These are phyloP conservation scores for Pleurotus pulmonarius DNA, from an alignment of 768 basidiomycete genomes.

Conservation along the genomic window DNA sequence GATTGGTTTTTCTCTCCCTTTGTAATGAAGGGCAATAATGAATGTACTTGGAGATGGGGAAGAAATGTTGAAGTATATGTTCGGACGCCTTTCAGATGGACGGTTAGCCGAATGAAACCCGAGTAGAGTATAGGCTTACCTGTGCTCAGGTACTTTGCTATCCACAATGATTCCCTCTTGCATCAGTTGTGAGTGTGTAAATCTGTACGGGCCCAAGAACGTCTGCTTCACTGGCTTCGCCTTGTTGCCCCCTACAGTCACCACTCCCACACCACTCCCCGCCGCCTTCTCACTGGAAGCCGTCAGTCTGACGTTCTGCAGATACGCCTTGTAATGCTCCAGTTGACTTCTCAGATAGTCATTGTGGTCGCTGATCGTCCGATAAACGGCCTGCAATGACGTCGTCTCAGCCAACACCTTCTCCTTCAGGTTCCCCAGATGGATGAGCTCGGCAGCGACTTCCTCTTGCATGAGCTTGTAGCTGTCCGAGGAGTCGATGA, in stretches of 20 bases:
- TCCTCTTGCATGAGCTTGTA: conserved; percentile 97
- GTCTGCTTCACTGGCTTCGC: conserved; percentile 86
- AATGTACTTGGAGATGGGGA: conserved; percentile 97
- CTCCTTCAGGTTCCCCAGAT: conserved; percentile 95
- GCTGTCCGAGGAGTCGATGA: conserved; percentile 80
- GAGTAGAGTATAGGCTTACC: conserved; percentile 43
- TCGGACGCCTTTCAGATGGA: conserved; percentile 64
- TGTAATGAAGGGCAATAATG: conserved; percentile 98
- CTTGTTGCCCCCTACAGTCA: conserved; percentile 95
- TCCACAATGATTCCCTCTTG: conserved; percentile 99
- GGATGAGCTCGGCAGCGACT: conserved; percentile 89
- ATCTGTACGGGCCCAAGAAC: conserved; percentile 91
- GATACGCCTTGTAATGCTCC: conserved; percentile 99
- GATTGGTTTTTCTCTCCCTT: conserved; percentile 98
- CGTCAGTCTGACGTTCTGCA: conserved; percentile 95
- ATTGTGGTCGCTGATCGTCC: conserved; percentile 99
- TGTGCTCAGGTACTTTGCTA: conserved; percentile 96
- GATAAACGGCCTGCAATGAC: conserved; percentile 93
- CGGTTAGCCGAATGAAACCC: not conserved
- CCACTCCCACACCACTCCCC: conserved; percentile 86
- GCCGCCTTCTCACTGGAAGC: conserved; percentile 84
- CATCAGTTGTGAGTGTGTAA: conserved; percentile 96
- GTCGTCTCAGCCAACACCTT: conserved; percentile 91
- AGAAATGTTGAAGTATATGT: conserved; percentile 98
- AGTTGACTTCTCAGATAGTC: conserved; percentile 92